Percentiles rank a stretch among this genome's conserved stretches.
Conservation (phyloP, 108 stramenopile species). For the Cyclotella baltica region DNA sequence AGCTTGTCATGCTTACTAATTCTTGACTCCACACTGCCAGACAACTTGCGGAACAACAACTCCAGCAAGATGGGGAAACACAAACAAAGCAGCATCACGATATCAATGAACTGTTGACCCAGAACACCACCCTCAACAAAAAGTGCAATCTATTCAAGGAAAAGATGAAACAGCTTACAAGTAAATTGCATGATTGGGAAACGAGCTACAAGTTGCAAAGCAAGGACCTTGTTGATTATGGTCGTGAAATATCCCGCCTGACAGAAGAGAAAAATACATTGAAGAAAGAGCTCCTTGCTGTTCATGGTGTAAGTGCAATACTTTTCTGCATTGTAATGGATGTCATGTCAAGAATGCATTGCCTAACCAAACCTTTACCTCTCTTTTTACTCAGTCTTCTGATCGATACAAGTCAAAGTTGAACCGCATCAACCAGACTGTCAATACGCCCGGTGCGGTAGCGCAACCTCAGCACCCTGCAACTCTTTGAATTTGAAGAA, state of each 20-base stretch:
- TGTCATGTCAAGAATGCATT: not conserved
- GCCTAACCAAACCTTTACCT: too few species aligned
- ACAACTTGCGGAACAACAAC: not conserved
- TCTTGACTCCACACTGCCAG: not conserved
- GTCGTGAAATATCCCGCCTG: slow-evolving; percentile 17
- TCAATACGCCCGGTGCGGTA: not conserved
- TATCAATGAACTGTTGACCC: slow-evolving; percentile 23
- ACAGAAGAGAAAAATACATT: slow-evolving; percentile 5
- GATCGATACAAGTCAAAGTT: slow-evolving; percentile 13
- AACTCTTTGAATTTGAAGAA: not conserved
- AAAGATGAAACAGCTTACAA: slow-evolving; percentile 24
- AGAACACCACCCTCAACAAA: slow-evolving; percentile 26
- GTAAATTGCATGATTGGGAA: slow-evolving; percentile 34
- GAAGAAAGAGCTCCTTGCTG: slow-evolving; percentile 10
- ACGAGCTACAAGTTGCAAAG: slow-evolving; percentile 29
- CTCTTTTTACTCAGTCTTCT: slow-evolving; percentile 11
- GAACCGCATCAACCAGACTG: slow-evolving; percentile 6
- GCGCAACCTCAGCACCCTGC: not conserved
- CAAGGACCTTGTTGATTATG: slow-evolving; percentile 29
- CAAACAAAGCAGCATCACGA: slow-evolving; percentile 9
- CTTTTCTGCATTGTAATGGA: not conserved
- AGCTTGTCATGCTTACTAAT: not conserved
- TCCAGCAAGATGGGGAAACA: slow-evolving; percentile 5
- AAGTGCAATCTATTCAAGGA: slow-evolving; percentile 38
- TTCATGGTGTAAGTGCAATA: slow-evolving; percentile 20